Evolutionary conservation across 1,139 yeast species (phyloP).

Genomic region (Pichia sp.): DNA sequence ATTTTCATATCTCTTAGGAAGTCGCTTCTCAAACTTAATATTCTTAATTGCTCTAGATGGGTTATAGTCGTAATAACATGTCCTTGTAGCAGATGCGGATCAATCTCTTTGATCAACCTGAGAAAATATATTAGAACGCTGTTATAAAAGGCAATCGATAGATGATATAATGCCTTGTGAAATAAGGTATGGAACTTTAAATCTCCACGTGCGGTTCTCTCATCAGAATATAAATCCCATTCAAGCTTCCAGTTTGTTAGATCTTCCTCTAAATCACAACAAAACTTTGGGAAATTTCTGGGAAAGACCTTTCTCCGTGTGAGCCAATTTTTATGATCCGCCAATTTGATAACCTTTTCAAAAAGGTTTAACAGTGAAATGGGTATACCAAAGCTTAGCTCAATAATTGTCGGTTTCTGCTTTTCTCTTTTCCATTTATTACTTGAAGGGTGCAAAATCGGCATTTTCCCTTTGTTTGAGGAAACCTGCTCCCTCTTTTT

Average conservation of each 20-base stretch:
- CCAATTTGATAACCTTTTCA: slow-evolving; percentile 36
- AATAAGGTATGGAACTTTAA: slow-evolving; percentile 25
- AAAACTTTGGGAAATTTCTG: slow-evolving; percentile 45
- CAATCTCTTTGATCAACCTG: slow-evolving; percentile 35
- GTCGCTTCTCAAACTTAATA: slow-evolving; percentile 16
- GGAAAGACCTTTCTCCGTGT: slow-evolving; percentile 37
- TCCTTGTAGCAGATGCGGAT: slow-evolving; percentile 28
- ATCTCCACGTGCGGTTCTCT: slow-evolving; percentile 7
- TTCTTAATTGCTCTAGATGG: slow-evolving; percentile 28
- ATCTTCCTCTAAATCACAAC: slow-evolving; percentile 47
- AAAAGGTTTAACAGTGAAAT: slow-evolving; percentile 35
- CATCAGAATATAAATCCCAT: slow-evolving; percentile 32
- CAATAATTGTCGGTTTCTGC: slow-evolving; percentile 23
- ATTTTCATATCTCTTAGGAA: slow-evolving; percentile 14
- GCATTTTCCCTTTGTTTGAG: slow-evolving; percentile 1
- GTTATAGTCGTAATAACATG: slow-evolving; percentile 28
- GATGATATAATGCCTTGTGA: slow-evolving; percentile 34
- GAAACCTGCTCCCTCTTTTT: slow-evolving; percentile 14
- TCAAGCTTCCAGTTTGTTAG: slow-evolving; percentile 38
- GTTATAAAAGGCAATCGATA: slow-evolving; percentile 35
- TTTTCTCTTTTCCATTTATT: neutral
- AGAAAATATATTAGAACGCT: slow-evolving; percentile 37
- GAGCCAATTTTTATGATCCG: slow-evolving; percentile 47
- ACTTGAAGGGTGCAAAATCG: slow-evolving; percentile 14
- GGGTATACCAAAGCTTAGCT: slow-evolving; percentile 43